Evolutionary conservation across 305 asterid genomes (phyloP), one percentile per base, ranked within the genome.

Genomic region (Plantago lanceolata): DNA sequence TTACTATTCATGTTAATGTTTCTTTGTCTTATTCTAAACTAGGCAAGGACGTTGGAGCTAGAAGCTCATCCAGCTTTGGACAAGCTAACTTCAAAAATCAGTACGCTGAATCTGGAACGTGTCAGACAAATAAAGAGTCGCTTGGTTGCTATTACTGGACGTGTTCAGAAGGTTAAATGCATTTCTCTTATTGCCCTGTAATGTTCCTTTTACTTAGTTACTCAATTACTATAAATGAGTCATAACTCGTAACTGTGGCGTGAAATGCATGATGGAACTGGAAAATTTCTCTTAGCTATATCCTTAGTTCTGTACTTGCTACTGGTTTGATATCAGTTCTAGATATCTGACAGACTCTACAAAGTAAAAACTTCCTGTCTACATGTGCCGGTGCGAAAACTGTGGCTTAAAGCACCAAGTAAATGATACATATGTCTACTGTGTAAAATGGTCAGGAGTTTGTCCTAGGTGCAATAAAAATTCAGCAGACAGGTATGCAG

Each of bases 21-120:
- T 6, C 53, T 21, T 53, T 57, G 63, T 65, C 44, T 73, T 76
- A 31, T 77, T 60, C 60, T 59, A 75, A 77, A 72, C 71, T 72
- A 93, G 97, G 97, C 97, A 66, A 82, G 88, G 80, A 88, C 95
- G 64, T 68, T 93, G 84, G 99, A 93, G 79, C 92, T 78, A 78
- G 99, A 93, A 82, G 99, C 97, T 73, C 95, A 87, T 80, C 97
- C 99, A 6, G 97, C 99, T 0, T 68, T 93, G 60, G 96, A 93
- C 79, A 90, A 81, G 73, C 61, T 93, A 75, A 93, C 99, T 48
- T 80, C 96, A 47, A 86, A 93, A 77, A 93, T 93, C 52, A 93
- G 96, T 81, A 85, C 96, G 19, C 96, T 90, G 75, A 93, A 93
- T 80, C 77, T 93, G 85, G 97, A 93, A 68, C 90, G 97, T 3